Percentiles rank a stretch among this genome's conserved stretches.
Evolutionary conservation across 1,139 yeast genomes (phyloP).

Genomic region (Geotrichum bryndzae): DNA sequence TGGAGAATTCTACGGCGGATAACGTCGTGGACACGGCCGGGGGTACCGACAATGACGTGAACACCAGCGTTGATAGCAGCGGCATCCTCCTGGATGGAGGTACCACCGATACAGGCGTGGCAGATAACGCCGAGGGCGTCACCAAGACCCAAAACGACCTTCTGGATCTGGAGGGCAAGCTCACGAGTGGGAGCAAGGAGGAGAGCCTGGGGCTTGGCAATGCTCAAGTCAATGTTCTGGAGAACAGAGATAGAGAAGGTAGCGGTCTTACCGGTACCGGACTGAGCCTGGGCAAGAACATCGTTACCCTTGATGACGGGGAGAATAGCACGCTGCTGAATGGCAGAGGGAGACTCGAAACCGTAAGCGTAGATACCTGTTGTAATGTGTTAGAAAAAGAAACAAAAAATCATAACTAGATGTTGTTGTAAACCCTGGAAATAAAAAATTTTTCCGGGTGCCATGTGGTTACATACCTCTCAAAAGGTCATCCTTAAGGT

Average conservation of each 20-base stretch:
- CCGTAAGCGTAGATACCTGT: slow-evolving; percentile 85
- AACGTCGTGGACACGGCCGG: slow-evolving; percentile 98
- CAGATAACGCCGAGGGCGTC: slow-evolving; percentile 89
- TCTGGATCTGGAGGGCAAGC: slow-evolving; percentile 95
- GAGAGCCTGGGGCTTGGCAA: slow-evolving; percentile 58
- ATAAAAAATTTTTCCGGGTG: not conserved
- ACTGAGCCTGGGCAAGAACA: slow-evolving; percentile 98
- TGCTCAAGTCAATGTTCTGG: slow-evolving; percentile 69
- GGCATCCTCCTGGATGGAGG: slow-evolving; percentile 84
- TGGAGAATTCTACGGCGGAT: slow-evolving; percentile 88
- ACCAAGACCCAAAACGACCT: slow-evolving; percentile 90
- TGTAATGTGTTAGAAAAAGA: not conserved
- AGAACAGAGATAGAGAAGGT: slow-evolving; percentile 96
- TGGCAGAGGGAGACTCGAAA: slow-evolving; percentile 95
- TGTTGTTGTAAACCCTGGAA: not conserved
- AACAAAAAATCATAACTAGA: not conserved
- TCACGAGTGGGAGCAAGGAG: slow-evolving; percentile 98
- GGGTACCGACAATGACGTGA: slow-evolving; percentile 97
- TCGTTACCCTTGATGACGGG: slow-evolving; percentile 97
- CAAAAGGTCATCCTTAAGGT: slow-evolving; percentile 40
- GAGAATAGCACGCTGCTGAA: slow-evolving; percentile 96
- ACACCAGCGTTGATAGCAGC: slow-evolving; percentile 89
- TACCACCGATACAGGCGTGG: slow-evolving; percentile 99
- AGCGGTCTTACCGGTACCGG: slow-evolving; percentile 99
- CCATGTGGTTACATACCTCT: slow-evolving; percentile 30